Base-by-base conservation (phyloP, 495 filamentous ascomycete genomes). In the Aspergillus indologenus region DNA sequence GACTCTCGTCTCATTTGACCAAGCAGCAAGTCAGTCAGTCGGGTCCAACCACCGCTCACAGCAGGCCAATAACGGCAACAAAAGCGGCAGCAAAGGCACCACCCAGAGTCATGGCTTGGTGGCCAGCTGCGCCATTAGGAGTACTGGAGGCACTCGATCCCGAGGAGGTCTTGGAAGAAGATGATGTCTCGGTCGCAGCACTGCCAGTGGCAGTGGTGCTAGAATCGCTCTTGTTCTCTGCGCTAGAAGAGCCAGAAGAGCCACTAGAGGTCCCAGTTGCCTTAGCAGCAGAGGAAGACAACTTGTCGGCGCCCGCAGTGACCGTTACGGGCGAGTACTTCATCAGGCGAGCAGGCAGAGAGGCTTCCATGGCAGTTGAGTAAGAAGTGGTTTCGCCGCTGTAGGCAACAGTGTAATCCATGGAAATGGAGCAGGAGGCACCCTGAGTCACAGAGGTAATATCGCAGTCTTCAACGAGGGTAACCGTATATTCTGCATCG, bases 241-340 rank as follows among this genome's bases (percentile, higher is more conserved):
- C n/a, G n/a, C n/a, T n/a, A n/a, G n/a, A n/a, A n/a, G n/a, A n/a
- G n/a, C n/a, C n/a, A 29, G 26, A 4, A 29, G 26, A 29, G 26
- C 26, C 26, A 29, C 26, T 29, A 3, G 34, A 40, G 1, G 48
- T 23, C 6, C 18, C 23, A 1, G 11, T 23, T 46, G 58, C 46
- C 40, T 54, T 45, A 29, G 34, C 15, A 20, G 58, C 40, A 14
- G 17, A n/a, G n/a, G n/a, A 44, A 29, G 53, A 56, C 53, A 71
- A 58, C 55, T 71, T 69, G 5, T 68, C 65, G 22, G 57, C 52
- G 45, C 70, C 70, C 20, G 67, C 72, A 8, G 72, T 76, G 51
- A 73, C 52, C 45, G 66, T 67, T 15, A 76, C 54, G 24, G 66
- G 60, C 20, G 61, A 12, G 24, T 67, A 60, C 21, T 43, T 42